A percentile compares a stretch with the other conserved stretches of the same genome.
Conservation (phyloP, 140 eudicot genomes). For the Oenanthe javanica region DNA sequence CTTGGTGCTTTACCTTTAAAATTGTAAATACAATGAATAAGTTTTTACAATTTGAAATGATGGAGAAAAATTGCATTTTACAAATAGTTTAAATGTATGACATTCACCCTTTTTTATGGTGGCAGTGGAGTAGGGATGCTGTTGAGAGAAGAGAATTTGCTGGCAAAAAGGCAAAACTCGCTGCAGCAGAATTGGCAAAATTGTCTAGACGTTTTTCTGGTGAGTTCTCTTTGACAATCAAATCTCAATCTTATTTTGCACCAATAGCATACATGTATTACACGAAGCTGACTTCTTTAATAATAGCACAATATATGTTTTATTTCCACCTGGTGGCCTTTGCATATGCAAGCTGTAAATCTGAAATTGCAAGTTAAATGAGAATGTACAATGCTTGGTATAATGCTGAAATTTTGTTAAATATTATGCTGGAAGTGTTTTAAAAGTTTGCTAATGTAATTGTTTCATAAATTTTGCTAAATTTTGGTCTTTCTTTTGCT, state of each 20-base stretch:
- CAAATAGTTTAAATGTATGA: background rate
- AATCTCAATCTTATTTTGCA: background rate
- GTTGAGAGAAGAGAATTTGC: slow-evolving; percentile 90
- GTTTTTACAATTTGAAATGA: background rate
- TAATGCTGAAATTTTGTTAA: background rate
- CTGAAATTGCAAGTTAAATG: background rate
- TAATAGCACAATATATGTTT: background rate
- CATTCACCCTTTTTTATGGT: slow-evolving; percentile 11
- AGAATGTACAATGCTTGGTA: background rate
- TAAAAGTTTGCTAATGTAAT: too few relatives aligned
- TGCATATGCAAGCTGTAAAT: background rate
- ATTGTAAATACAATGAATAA: background rate
- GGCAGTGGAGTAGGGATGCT: slow-evolving; percentile 75
- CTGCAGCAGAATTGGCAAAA: slow-evolving; percentile 95
- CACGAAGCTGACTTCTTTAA: background rate
- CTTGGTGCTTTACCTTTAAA: background rate
- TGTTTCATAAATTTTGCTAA: too few relatives aligned
- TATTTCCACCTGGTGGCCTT: background rate
- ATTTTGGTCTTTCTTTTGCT: too few relatives aligned
- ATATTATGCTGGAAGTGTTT: too few relatives aligned
- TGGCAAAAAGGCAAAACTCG: slow-evolving; percentile 94
- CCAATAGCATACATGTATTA: background rate
- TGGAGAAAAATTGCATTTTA: background rate
- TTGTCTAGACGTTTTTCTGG: slow-evolving; percentile 92
- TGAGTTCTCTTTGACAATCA: slow-evolving; percentile 29